Base-by-base conservation (phyloP, 345 rosid genomes). In the Schrenkiella parvula region DNA sequence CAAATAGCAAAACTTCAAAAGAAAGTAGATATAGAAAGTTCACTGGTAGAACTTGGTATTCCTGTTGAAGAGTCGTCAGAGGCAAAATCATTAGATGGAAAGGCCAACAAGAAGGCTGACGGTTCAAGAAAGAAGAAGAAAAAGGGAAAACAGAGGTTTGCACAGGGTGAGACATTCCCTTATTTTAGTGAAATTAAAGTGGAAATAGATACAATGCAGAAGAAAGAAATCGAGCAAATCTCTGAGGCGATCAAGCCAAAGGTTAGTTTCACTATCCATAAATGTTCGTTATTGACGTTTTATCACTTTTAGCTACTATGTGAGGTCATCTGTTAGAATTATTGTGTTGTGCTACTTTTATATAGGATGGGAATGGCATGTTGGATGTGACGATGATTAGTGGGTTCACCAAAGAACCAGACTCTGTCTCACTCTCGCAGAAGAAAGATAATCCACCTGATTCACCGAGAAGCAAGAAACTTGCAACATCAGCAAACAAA, bases 1-100 rank as follows among this genome's bases (percentile, higher is more conserved):
- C 99, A 91, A 72, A 80, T 84, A 68, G 92, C 95, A 46, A 95
- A 95, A 82, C 90, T 95, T 73, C 85, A 85, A 76, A 87, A 89
- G 69, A 86, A 82, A 82, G 19, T 71, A 2, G 84, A 72, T 57
- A 80, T 95, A 21, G 96, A 89, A 80, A 81, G 66, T 73, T 88
- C 90, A 35, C 88, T 95, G 28, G 81, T 82, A 47, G 92, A 91
- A 63, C 87, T 91, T 63, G 96, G 98, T 63, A 75, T 80, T 52
- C 81, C 87, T 51, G 80, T 85, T 57, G 87, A 83, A 52, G 71
- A 62, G 59, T 55, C 64, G 3, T 54, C 70, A 4, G 79, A 72
- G 55, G 46, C 74, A 42, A 84, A 81, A 66, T 71, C 83, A 63
- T 69, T 76, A 6, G 96, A 86, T 70, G 87, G 78, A 42, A 89